Evolutionary conservation across 805 yeast species (phyloP), one percentile per base, ranked within the genome.

Genomic region (Lipomyces kockii): DNA sequence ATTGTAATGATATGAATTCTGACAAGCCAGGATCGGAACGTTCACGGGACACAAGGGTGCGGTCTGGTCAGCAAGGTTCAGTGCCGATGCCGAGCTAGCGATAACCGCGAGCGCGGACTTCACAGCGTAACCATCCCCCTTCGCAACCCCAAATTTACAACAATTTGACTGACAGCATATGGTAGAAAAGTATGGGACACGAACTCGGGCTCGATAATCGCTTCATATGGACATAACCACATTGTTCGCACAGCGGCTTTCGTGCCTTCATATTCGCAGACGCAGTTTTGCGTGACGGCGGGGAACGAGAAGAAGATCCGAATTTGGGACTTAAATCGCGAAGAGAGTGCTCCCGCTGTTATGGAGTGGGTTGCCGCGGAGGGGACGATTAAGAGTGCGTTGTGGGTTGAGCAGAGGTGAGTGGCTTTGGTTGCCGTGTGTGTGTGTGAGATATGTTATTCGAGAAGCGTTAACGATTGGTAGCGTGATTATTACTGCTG

Each of bases 11-110:
- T 27, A 17, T 32, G 14, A 20, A 20, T n/a, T 25, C 29, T 17
- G 53, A 59, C 39, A 9, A 17, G 35, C 37, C 46, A 71, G 73
- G 73, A 71, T 77, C 14, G 80, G 80, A 34, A 76, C 80, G 2
- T 77, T 71, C 54, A 56, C 76, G 12, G 80, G 80, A 9, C 80
- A 77, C 58, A 76, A 76, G 62, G 80, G 80, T 2, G 77, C 80
- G 2, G 75, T 73, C 5, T 76, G 79, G 78, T 74, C 78, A 51
- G 69, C 77, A 11, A 67, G 74, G 14, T 62, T 77, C 58, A 71
- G 74, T 57, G 54, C 68, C 4, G 71, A 69, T 43, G 76, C 73
- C 14, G 32, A 49, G 6, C 61, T 60, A 29, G 76, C 76, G 5
- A 69, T 73, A 20, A 75, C 79, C 5, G 76, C 78, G 2, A 74